Evolutionary conservation across 129 eudicot species (phyloP).

Genomic region (Cynara cardunculus): DNA sequence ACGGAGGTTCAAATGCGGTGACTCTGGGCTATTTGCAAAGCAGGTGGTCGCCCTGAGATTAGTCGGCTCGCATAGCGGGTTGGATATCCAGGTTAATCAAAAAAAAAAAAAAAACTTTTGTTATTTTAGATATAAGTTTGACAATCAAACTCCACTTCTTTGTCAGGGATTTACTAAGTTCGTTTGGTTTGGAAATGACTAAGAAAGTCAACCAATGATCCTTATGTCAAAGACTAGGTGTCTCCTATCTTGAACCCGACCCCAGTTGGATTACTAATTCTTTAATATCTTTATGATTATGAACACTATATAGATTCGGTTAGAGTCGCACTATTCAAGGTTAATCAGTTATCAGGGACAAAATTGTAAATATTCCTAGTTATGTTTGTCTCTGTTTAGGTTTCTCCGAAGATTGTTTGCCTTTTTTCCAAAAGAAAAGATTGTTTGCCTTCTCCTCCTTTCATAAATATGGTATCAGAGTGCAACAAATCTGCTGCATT

Average conservation of each 20-base stretch:
- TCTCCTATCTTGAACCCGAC: conserved; percentile 3
- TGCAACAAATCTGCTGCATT: too few species aligned
- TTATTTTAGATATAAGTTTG: background rate
- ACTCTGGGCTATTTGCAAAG: too few species aligned
- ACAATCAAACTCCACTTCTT: too few species aligned
- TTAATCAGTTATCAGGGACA: background rate
- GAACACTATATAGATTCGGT: background rate
- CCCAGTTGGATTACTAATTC: background rate
- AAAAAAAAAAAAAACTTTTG: too few species aligned
- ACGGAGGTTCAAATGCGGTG: too few species aligned
- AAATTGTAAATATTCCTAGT: background rate
- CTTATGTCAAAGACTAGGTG: background rate
- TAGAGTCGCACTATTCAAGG: background rate
- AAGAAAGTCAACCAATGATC: background rate
- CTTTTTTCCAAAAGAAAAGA: too few species aligned
- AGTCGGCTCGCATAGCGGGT: too few species aligned
- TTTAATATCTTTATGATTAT: background rate
- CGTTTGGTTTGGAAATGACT: background rate
- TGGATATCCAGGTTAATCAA: too few species aligned
- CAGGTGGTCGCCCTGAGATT: too few species aligned
- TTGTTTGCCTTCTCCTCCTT: too few species aligned
- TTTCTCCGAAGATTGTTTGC: too few species aligned
- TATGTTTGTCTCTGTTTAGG: background rate
- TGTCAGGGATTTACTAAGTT: background rate
- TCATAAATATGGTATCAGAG: too few species aligned